Conservation (phyloP, 139 green algal species). For the Deuterostichococcus epilithicus region DNA sequence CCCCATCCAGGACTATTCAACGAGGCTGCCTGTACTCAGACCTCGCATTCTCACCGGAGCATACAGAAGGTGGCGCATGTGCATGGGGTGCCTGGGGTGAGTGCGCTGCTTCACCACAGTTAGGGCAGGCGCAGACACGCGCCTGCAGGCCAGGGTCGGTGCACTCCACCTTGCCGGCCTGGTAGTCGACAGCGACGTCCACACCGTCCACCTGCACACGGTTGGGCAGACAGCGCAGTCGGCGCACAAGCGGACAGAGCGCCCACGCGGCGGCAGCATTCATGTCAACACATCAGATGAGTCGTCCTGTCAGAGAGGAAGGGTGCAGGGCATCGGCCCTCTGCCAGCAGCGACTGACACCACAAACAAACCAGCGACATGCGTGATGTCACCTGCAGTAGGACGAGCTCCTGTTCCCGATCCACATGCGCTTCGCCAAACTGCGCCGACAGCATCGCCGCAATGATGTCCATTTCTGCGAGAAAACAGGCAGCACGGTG, state of each 20-base stretch:
- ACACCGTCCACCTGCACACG: constrained; percentile 47
- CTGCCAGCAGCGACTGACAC: neutral
- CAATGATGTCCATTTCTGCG: constrained; percentile 60
- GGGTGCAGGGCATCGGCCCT: neutral
- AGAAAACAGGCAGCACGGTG: too few species aligned
- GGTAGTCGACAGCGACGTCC: constrained; percentile 41
- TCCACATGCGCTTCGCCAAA: constrained; percentile 65
- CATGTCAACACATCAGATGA: too few species aligned
- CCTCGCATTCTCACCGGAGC: too few species aligned
- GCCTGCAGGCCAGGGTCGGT: constrained; percentile 44
- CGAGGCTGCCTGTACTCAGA: too few species aligned
- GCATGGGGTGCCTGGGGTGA: too few species aligned
- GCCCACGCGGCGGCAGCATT: neutral
- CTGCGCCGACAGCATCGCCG: constrained; percentile 65
- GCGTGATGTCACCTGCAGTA: constrained; percentile 35
- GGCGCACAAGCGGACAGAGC: too few species aligned
- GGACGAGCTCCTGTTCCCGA: constrained; percentile 34
- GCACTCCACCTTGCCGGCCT: constrained; percentile 60
- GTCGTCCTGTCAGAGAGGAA: neutral
- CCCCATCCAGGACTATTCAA: too few species aligned
- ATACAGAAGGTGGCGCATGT: too few species aligned
- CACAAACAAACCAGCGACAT: neutral
- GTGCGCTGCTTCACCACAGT: too few species aligned
- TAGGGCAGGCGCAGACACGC: too few species aligned
- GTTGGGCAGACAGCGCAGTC: too few species aligned